Evolutionary conservation across 176 grass and related monocot species (phyloP), one percentile per base, ranked within the genome.

Genomic region (Aechmea fasciata): DNA sequence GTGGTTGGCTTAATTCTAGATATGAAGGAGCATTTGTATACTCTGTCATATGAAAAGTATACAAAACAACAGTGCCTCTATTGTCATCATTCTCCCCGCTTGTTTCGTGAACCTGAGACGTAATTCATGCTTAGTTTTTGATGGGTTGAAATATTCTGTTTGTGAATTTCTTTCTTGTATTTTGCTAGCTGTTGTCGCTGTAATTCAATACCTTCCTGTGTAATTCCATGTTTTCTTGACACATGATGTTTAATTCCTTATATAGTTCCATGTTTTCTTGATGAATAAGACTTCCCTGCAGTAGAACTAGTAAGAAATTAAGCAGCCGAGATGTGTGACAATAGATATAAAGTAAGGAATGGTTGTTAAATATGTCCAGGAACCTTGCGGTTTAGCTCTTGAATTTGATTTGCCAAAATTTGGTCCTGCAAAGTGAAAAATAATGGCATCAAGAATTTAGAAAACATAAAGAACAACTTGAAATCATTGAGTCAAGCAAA

Each of bases 211-310:
- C 87, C 87, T 89, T 79, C 49, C 48, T 72, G 2, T 69, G 26
- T 55, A 89, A 65, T 76, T 89, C 75, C 19, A 66, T 52, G 26
- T 79, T 85, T 72, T 89, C 79, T 72, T 82, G 63, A n/a, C 63
- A 75, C 62, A 89, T 52, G 47, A 73, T 3, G 23, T 73, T 79
- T 65, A 83, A 52, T 23, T 49, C 79, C 68, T 71, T 70, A 65
- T 66, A 51, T 19, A 83, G 52, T 23, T 90, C 87, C 17, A 85
- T 71, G 68, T 90, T 90, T 80, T 90, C 83, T 61, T 85, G 76
- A 22, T 85, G 83, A 75, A 90, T 85, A 66, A 83, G 48, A 28
- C 66, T 71, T 74, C 87, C 72, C 87, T 90, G 83, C 65, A 54
- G 13, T 29, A 65, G 13, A 67, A 19, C 15, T 48, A 61, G 19